These are phyloP conservation scores for Lodderomyces orthopsilosis DNA, from an alignment of 1,139 yeast genomes.

Conservation along the genomic window DNA sequence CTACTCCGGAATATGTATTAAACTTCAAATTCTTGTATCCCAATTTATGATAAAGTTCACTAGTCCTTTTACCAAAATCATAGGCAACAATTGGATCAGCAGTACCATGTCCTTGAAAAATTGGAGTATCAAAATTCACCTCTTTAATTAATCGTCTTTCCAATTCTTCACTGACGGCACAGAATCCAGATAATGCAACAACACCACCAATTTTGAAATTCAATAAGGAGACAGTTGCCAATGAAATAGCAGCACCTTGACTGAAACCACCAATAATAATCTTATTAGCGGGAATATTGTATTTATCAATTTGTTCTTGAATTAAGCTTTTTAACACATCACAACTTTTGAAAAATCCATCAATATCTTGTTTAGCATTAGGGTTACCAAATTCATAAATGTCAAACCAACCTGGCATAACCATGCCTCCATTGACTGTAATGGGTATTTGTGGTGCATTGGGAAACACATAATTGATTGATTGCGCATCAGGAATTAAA, in stretches of 20 bases:
- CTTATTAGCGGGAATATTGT: conserved; percentile 65
- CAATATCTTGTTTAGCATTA: conserved; percentile 52
- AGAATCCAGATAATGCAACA: conserved; percentile 75
- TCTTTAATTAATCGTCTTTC: conserved; percentile 21
- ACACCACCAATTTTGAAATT: conserved; percentile 75
- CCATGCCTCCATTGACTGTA: conserved; percentile 61
- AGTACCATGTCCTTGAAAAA: conserved; percentile 88
- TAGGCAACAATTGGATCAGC: conserved; percentile 64
- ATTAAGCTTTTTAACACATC: conserved; percentile 52
- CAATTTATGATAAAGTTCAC: conserved; percentile 40
- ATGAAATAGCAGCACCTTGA: conserved; percentile 85
- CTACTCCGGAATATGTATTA: conserved; percentile 60
- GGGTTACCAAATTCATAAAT: conserved; percentile 54
- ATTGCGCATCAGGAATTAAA: conserved; percentile 42
- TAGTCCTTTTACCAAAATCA: conserved; percentile 47
- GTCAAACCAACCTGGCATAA: conserved; percentile 90
- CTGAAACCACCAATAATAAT: conserved; percentile 91
- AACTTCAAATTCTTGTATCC: conserved; percentile 57
- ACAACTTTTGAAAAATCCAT: conserved; percentile 62
- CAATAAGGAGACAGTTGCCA: conserved; percentile 48
- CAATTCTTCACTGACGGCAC: conserved; percentile 50
- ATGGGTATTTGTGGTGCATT: conserved; percentile 78
- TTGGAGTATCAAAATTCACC: conserved; percentile 63
- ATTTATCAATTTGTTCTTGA: conserved; percentile 54
- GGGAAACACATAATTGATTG: conserved; percentile 78